Conservation (phyloP, 1,284 basidiomycete genomes). For the Boletus chippewaensis region DNA sequence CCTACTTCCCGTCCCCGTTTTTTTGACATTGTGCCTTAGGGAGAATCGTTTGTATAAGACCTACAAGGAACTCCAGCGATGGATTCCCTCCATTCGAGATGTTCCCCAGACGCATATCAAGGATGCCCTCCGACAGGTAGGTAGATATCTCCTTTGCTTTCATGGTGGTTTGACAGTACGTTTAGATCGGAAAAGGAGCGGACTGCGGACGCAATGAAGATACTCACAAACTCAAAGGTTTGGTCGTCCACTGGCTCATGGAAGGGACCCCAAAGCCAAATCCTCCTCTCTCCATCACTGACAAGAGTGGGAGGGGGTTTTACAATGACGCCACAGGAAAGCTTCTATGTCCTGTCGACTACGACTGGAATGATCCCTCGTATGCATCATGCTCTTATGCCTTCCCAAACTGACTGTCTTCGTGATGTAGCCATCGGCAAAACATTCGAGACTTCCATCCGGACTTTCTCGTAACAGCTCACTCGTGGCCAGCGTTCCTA, state of each 20-base stretch:
- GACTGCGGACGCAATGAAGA: not conserved
- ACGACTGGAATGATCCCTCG: not conserved
- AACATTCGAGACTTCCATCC: not conserved
- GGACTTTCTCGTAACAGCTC: not conserved
- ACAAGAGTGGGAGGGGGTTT: not conserved
- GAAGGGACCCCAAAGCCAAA: not conserved
- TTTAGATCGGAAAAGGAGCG: not conserved
- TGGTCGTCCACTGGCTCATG: not conserved
- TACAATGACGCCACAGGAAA: not conserved
- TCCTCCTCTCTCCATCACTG: not conserved
- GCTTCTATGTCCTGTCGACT: not conserved
- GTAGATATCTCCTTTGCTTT: not conserved
- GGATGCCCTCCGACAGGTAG: not conserved
- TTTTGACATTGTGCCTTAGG: not conserved
- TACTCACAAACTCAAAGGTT: not conserved
- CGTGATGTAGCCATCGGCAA: not conserved
- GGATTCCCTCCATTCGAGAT: not conserved
- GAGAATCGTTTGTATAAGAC: not conserved
- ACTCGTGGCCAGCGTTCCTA: not conserved
- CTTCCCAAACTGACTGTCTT: not conserved
- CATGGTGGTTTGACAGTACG: not conserved
- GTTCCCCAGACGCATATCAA: not conserved
- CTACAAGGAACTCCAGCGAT: not conserved
- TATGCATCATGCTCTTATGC: not conserved
- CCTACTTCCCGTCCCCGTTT: not conserved